Evolutionary conservation across 768 basidiomycete genomes (phyloP), one percentile per base, ranked within the genome.

Genomic region (Kockovaella imperatae): DNA sequence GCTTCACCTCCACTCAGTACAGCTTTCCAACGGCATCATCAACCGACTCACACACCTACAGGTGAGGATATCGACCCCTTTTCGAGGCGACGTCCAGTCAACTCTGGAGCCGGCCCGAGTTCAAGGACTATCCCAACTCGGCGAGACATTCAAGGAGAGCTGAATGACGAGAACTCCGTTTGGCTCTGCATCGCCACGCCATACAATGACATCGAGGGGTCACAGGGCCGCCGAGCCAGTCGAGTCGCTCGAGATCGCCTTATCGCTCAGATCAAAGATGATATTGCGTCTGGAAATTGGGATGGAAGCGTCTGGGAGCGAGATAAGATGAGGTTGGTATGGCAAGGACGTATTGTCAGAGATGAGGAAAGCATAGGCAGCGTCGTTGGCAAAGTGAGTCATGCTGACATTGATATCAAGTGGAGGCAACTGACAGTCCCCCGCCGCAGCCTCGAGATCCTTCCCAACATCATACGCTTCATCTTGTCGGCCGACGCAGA

Each of bases 301-400:
- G 56, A 63, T 26, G 51, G 56, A 17, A 47, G 46, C 21, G 20
- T 36, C 7, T 63, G 61, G 59, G 48, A 49, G 24, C 45, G 59
- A 18, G 59, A 61, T 15, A 62, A 62, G 2, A 63, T 67, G 64
- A 53, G 64, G 38, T n/a, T 67, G 20, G 58, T 67, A 0, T 67
- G 60, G 55, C 54, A 55, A 41, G 64, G 64, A 3, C 43, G 64
- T 42, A 61, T 67, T 18, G 49, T 64, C 1, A 41, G 57, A 28
- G 64, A 67, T 52, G 47, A 63, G 7, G 62, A 63, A 47, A 45
- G 25, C 3, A 18, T 67, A 15, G 59, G 59, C 8, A 57, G 64
- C 24, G 47, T 63, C 23, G 51, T 64, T n/a, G 52, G 50, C 3
- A 47, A 54, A 26, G 64, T 62, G 29, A 49, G 57, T 50, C 18